Percentiles rank a stretch among this genome's conserved stretches.
phyloP scores from a whole-genome alignment of 495 filamentous ascomycete species.

The Xylaria flabelliformis region DNA sequence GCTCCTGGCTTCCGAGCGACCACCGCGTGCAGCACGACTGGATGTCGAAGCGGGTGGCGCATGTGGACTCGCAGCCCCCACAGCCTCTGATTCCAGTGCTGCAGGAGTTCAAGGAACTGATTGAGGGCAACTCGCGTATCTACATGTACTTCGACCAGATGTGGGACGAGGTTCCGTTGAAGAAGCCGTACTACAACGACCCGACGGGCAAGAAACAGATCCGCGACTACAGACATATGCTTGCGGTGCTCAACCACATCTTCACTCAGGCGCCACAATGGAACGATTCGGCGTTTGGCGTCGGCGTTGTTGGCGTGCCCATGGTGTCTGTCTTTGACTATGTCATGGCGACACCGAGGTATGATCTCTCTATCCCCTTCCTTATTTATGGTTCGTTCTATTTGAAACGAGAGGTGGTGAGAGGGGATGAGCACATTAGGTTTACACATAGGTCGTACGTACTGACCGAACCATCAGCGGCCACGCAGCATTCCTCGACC shows the following conservation, averaged over 20 bases:
- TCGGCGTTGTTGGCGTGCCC: conserved; percentile 71
- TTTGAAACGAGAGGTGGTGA: not conserved
- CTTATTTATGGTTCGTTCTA: not conserved
- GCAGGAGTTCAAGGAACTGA: conserved; percentile 54
- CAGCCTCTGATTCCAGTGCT: conserved; percentile 54
- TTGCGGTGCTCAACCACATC: conserved; percentile 68
- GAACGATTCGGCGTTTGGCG: conserved; percentile 57
- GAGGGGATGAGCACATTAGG: not conserved
- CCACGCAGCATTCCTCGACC: conserved; percentile 68
- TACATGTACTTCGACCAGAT: conserved; percentile 64
- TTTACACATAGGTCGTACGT: not conserved
- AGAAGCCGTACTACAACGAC: conserved; percentile 63
- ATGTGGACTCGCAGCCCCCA: conserved; percentile 50
- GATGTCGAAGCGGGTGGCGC: conserved; percentile 52
- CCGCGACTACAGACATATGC: conserved; percentile 68
- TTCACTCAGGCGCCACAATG: conserved; percentile 67
- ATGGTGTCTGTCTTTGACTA: conserved; percentile 75
- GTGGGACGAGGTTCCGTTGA: conserved; percentile 70
- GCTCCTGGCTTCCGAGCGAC: conserved; percentile 61
- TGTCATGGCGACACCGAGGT: conserved; percentile 72
- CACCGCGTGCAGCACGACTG: conserved; percentile 58
- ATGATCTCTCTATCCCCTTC: conserved; percentile 10
- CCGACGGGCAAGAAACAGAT: conserved; percentile 67
- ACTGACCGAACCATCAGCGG: conserved; percentile 64
- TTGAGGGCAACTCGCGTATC: conserved; percentile 53